Percentiles rank a stretch among this genome's conserved stretches.
Conservation (phyloP, 306 rosid species). For the Acacia confusa region DNA sequence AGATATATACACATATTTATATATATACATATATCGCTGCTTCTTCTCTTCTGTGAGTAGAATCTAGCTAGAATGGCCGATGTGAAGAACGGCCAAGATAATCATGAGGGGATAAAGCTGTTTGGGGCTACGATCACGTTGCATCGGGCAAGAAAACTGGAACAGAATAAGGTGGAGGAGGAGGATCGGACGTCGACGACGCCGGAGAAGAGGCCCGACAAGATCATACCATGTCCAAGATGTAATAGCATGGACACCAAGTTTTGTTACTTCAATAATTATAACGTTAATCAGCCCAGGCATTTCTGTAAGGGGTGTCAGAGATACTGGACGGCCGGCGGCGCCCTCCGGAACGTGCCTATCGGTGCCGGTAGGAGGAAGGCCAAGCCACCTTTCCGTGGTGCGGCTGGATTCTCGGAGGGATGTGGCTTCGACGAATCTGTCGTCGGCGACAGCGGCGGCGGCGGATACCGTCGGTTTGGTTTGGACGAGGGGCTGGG, state of each 20-base stretch:
- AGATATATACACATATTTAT: background rate
- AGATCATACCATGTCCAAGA: conserved; percentile 81
- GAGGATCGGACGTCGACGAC: conserved; percentile 30
- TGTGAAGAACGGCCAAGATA: conserved; percentile 39
- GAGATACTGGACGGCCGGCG: conserved; percentile 94
- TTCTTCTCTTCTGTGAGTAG: background rate
- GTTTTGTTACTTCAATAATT: conserved; percentile 91
- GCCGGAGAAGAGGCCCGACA: conserved; percentile 60
- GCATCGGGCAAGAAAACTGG: conserved; percentile 37
- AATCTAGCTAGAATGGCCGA: conserved; percentile 44
- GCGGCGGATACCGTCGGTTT: conserved; percentile 37
- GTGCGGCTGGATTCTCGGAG: conserved; percentile 38
- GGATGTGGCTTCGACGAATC: background rate
- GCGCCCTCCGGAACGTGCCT: conserved; percentile 86
- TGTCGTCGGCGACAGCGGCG: background rate
- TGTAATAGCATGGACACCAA: conserved; percentile 97
- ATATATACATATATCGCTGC: background rate
- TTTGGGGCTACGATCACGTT: conserved; percentile 69
- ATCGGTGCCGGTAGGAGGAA: conserved; percentile 82
- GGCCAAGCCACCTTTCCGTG: conserved; percentile 54
- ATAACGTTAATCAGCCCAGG: conserved; percentile 91
- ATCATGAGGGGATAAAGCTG: conserved; percentile 71
- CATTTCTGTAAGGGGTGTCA: conserved; percentile 91
- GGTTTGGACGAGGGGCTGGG: conserved; percentile 39
- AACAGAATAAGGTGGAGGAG: background rate